Base-by-base conservation (phyloP, 75 land plant species). In the Pinus taeda region DNA sequence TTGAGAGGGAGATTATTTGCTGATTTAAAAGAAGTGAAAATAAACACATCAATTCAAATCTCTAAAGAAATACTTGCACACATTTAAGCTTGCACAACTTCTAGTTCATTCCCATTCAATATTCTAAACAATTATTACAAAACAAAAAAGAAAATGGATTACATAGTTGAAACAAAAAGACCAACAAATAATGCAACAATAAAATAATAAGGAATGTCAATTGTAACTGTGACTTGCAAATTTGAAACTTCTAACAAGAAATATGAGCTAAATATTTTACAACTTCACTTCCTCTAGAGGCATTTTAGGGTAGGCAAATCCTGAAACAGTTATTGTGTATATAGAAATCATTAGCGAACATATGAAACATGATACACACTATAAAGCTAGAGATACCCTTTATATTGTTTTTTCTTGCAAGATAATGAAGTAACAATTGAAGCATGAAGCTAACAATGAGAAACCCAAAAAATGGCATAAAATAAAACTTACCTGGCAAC, bases 401-500 rank as follows among this genome's bases (percentile, higher is more conserved):
- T 11, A 42, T 42, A 13, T 15, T 5, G 69, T 69, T 39, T 39
- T 39, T 39, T 39, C 24, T 69, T n/a, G 24, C 45, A 39, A 2
- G n/a, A 69, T n/a, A 69, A 8, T 20, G 0, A 22, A 18, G 24
- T 39, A 30, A 30, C 36, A 13, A 7, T 6, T 42, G 4, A 20
- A 69, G 13, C 72, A 8, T 69, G 12, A 69, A 42, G 36, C 33
- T 36, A 65, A n/a, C 22, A n/a, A 42, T 42, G 55, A 69, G 13
- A 69, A 42, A 13, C 36, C 33, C 33, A 9, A 9, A 20, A 20
- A 18, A 20, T 42, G 22, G 53, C 72, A 72, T 60, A 56, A 73
- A 65, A 22, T 22, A 33, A 60, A n/a, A 53, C 17, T 18, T 71
- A 92, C 96, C 94, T 75, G 96, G 96, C 57, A 93, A 74, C 71